These are phyloP conservation scores for Leccinum fibrillosum DNA, from an alignment of 768 basidiomycete genomes.

Conservation along the genomic window DNA sequence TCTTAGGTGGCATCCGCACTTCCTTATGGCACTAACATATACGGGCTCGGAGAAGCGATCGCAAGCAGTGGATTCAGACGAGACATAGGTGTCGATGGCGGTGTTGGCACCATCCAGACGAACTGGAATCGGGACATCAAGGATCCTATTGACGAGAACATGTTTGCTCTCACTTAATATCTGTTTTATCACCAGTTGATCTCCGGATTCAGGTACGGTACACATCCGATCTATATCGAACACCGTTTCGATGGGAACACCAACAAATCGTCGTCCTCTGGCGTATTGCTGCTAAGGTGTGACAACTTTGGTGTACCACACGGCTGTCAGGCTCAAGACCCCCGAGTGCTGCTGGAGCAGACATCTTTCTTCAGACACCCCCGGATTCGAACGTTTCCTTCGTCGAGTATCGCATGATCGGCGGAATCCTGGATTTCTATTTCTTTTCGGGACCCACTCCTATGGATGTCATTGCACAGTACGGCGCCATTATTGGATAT, in stretches of 20 bases:
- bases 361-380: slow-evolving; percentile 63
- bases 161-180: slow-evolving; percentile 34
- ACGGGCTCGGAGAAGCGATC: slow-evolving; percentile 72
- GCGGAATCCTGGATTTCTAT: slow-evolving; percentile 74
- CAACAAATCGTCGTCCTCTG: slow-evolving; percentile 57
- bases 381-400: slow-evolving; percentile 51
- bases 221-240: slow-evolving; percentile 67
- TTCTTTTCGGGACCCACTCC: slow-evolving; percentile 59
- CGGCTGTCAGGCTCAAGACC: slow-evolving; percentile 4
- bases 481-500: slow-evolving; percentile 58
- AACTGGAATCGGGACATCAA: slow-evolving; percentile 61
- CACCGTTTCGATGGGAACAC: slow-evolving; percentile 55
- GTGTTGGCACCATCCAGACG: slow-evolving; percentile 55
- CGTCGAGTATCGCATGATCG: slow-evolving; percentile 68
- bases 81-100: slow-evolving; percentile 48
- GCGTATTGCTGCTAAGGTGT: slow-evolving; percentile 69
- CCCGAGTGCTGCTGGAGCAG: slow-evolving; percentile 58
- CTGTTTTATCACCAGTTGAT: neutral
- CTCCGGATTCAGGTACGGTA: slow-evolving; percentile 49
- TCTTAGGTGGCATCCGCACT: slow-evolving; percentile 58
- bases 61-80: slow-evolving; percentile 66
- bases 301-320: neutral
- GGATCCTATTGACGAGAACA: slow-evolving; percentile 63
- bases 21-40: slow-evolving; percentile 63
- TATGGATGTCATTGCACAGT: slow-evolving; percentile 61